A percentile compares a stretch with the other conserved stretches of the same genome.
Evolutionary conservation across 768 basidiomycete species (phyloP).

Genomic region (Leccinum uliginosum): DNA sequence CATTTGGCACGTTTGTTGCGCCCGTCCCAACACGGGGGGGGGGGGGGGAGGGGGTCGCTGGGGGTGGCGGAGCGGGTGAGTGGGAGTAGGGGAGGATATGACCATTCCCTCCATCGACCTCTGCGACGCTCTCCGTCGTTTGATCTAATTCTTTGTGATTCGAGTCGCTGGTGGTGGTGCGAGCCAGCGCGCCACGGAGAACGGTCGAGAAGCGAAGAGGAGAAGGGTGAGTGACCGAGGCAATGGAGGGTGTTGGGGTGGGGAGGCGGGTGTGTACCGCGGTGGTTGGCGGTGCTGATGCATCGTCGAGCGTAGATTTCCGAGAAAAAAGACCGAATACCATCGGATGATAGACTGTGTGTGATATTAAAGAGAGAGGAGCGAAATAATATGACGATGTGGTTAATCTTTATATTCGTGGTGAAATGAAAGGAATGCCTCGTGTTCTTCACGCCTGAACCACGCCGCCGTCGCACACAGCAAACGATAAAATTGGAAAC

Average conservation of each 20-base stretch:
- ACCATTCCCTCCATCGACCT: not conserved
- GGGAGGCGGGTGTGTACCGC: slow-evolving; percentile 45
- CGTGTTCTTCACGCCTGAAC: slow-evolving; percentile 16
- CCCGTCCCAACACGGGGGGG: slow-evolving; percentile 32
- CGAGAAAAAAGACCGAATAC: slow-evolving; percentile 41
- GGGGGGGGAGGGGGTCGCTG: slow-evolving; percentile 30
- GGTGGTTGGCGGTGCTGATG: no score
- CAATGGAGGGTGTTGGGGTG: slow-evolving; percentile 52
- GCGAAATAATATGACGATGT: no score
- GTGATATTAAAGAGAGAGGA: slow-evolving; percentile 13
- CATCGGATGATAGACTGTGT: no score
- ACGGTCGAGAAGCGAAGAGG: slow-evolving; percentile 20
- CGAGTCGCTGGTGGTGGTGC: slow-evolving; percentile 19
- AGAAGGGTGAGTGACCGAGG: slow-evolving; percentile 25
- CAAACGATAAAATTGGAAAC: not conserved
- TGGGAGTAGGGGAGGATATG: not conserved
- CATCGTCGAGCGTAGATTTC: slow-evolving; percentile 23
- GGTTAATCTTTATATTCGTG: no score
- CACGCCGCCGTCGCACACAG: slow-evolving; percentile 6
- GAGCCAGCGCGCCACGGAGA: slow-evolving; percentile 9
- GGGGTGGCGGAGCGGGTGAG: slow-evolving; percentile 18
- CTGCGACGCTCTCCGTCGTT: slow-evolving; percentile 4
- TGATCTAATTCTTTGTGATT: slow-evolving; percentile 17
- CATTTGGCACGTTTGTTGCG: no score
- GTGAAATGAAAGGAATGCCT: no score